Percentiles rank a stretch among this genome's conserved stretches.
These are phyloP conservation scores for Zygnema cylindricum DNA, from an alignment of 139 green algal genomes.

Conservation along the genomic window DNA sequence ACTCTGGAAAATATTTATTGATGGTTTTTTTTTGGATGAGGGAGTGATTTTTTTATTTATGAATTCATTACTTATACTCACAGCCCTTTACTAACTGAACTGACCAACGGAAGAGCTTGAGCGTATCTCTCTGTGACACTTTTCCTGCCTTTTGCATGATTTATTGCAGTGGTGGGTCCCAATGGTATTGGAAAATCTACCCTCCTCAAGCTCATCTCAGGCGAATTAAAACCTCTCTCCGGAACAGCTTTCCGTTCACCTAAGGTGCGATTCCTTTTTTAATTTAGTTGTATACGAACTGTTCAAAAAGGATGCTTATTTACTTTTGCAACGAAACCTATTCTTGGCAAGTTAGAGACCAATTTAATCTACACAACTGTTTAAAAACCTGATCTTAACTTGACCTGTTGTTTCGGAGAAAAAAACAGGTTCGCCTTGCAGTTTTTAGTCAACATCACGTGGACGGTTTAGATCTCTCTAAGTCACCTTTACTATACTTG, in stretches of 20 bases:
- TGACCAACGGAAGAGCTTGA: no score
- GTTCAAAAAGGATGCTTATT: no score
- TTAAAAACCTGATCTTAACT: no score
- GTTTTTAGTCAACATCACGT: conserved; percentile 96
- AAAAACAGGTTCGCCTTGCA: conserved; percentile 78
- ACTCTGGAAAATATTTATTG: no score
- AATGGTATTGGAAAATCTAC: conserved; percentile 91
- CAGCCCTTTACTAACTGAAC: no score
- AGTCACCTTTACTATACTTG: conserved; percentile 63
- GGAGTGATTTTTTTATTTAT: conserved; percentile 77
- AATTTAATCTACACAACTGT: no score
- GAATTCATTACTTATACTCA: no score
- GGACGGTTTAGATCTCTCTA: conserved; percentile 88
- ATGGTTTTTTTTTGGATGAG: no score
- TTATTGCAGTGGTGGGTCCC: conserved; percentile 76
- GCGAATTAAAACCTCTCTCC: conserved; percentile 61
- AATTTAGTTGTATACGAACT: neutral
- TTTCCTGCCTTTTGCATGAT: neutral
- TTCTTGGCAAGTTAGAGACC: no score
- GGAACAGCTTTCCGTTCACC: conserved; percentile 64
- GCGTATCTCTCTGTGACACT: no score
- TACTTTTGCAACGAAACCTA: no score
- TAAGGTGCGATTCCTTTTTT: conserved; percentile 51
- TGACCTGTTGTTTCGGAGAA: no score
- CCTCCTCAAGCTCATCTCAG: conserved; percentile 84